Evolutionary conservation across 1,284 basidiomycete species (phyloP), one percentile per base, ranked within the genome.

Genomic region (Chalciporus piperatoides): DNA sequence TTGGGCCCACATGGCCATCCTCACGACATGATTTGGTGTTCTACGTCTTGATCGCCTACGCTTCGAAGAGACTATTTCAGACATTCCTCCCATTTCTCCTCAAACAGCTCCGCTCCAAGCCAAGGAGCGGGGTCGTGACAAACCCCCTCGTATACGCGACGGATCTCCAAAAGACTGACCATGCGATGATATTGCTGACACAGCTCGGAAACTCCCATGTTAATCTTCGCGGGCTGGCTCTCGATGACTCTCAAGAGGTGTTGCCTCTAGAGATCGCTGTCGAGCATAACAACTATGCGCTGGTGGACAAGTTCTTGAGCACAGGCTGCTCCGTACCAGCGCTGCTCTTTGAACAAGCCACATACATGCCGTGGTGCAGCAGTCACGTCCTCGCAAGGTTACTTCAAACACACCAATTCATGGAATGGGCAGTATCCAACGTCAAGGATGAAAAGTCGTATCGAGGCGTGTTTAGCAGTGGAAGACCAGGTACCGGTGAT

Each of bases 61-160:
- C 46, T 4, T 23, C 51, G 0, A 35, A 30, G 7, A 27, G 27
- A 6, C 41, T 55, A 1, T 36, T 57, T 1, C 41, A 27, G 11
- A 28, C 21, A 3, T 46, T 30, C 9, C 24, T 58, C 1, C 33
- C 33, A 35, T 30, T 30, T 2, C 28, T 30, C 28, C 11, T 30
- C 14, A 35, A 23, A 1, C 10, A 3, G 1, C 1, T 7, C 1
- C 15, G 15, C 1, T 1, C 51, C 10, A 4, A 21, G n/a, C 15
- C 3, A 2, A 55, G 46, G 41, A 36, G 46, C 4, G 48, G 52
- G 4, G 55, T 35, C 3, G 45, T 45, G 3, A 60, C 38, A 0
- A 59, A 57, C 12, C 56, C 55, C 0, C 55, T 57, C 6, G 37
- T 39, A n/a, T 57, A 57, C 40, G 55, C 58, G 0, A 45, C 48